Evolutionary conservation across 352 stramenopile species (phyloP), one percentile per base, ranked within the genome.

Genomic region (Phytophthora parvispora): DNA sequence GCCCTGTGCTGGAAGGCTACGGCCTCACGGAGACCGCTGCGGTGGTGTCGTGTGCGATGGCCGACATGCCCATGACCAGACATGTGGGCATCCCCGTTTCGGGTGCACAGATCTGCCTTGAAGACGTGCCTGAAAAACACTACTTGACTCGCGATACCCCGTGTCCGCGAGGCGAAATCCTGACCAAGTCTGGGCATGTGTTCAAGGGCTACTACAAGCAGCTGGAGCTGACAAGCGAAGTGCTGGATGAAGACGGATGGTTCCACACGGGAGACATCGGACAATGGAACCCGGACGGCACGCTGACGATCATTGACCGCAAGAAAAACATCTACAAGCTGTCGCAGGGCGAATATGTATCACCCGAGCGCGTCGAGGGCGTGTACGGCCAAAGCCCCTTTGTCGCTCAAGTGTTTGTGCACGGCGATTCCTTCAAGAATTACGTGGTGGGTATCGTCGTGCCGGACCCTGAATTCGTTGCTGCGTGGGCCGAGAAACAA

Each of bases 261-360:
- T 98, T 99, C 67, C 92, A 98, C 77, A 99, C 96, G 10, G 97
- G 97, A 22, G 97, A 99, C 74, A 84, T 99, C 40, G 97, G 93
- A 29, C 71, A 80, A 8, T 97, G 98, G 75, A 99, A 99, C 73
- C 77, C 83, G 16, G 83, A 98, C 68, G 92, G 93, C 43, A 95
- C 86, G 48, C 59, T 98, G 32, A 85, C 81, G 53, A 94, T 98
- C 67, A 85, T 96, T 60, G 87, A 96, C 49, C 83, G 88, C 45
- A 95, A 93, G 84, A 96, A 97, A 69, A 97, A 97, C 77, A 94
- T 97, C 71, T 97, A 95, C 83, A 97, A 97, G 80, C 82, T 97
- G 20, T 78, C 89, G 22, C 86, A 97, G 72, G 97, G 96, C 29
- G 97, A 99, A 77, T 99, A 99, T 74, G 86, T 99, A 29, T 95